A percentile compares a stretch with the other conserved stretches of the same genome.
phyloP scores from a whole-genome alignment of 257 asterid genomes.

The Nicotiana attenuata region DNA sequence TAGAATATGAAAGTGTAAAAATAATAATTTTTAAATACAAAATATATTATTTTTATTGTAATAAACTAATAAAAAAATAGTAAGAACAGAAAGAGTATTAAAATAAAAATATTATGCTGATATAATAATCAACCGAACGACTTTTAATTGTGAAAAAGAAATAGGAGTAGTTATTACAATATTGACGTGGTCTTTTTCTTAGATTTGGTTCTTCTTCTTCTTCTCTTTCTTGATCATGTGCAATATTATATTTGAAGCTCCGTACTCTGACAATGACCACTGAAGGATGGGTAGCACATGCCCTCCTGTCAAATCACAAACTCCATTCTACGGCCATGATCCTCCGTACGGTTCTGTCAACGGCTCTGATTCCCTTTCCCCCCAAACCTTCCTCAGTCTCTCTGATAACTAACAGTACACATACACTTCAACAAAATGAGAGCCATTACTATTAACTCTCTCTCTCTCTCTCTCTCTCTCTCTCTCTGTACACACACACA shows the following conservation, averaged over 20 bases:
- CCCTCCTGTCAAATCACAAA: constrained; percentile 73
- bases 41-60: no score
- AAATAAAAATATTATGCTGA: no score
- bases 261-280: constrained; percentile 98
- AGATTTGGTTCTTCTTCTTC: constrained; percentile 14
- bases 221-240: constrained; percentile 23
- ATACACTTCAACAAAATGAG: constrained; percentile 3
- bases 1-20: no score
- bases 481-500: neutral
- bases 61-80: no score
- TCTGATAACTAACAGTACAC: constrained; percentile 18
- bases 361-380: constrained; percentile 38
- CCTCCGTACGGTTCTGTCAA: constrained; percentile 42
- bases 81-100: no score
- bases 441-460: constrained; percentile 14
- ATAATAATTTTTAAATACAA: no score
- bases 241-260: constrained; percentile 42
- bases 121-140: no score
- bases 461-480: constrained; percentile 6
- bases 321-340: constrained; percentile 42
- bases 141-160: no score
- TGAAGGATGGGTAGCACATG: constrained; percentile 97
- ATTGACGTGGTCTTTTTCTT: neutral
- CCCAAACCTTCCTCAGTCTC: constrained; percentile 13
- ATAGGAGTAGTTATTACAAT: no score